These are phyloP conservation scores for Haplographium delicatum DNA, from an alignment of 495 filamentous ascomycete genomes.

Conservation along the genomic window DNA sequence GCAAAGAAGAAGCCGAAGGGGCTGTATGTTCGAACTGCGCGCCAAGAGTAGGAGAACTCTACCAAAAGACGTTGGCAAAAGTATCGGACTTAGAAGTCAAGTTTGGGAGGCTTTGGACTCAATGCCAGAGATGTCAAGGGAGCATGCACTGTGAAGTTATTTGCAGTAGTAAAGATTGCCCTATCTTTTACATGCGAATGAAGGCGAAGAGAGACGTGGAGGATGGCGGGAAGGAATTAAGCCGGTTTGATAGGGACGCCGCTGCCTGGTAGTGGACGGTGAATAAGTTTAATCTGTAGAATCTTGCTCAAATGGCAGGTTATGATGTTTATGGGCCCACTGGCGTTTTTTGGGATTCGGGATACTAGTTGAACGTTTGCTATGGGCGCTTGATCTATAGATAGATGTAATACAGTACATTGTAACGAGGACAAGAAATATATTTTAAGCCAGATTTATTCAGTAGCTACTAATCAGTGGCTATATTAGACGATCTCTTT, in stretches of 20 bases:
- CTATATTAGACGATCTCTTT: no score
- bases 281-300: no score
- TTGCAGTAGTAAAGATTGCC: constrained; percentile 91
- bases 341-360: no score
- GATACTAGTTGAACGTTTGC: no score
- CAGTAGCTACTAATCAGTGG: no score
- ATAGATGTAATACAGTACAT: no score
- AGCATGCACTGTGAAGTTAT: constrained; percentile 98
- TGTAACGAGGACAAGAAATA: no score
- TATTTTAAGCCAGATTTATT: no score
- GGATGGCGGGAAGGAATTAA: constrained; percentile 86
- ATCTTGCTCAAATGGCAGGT: no score
- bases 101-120: constrained; percentile 93
- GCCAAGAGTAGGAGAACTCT: constrained; percentile 83
- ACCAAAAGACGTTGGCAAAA: constrained; percentile 82
- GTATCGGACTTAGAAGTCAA: constrained; percentile 87
- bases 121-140: constrained; percentile 97
- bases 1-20: constrained; percentile 71
- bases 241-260: constrained; percentile 81
- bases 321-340: no score
- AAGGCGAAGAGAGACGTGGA: constrained; percentile 99
- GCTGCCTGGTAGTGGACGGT: constrained; percentile 33
- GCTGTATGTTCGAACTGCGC: constrained; percentile 85
- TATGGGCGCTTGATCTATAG: no score
- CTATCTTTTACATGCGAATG: constrained; percentile 99